Conservation (phyloP, 345 rosid species). For the Eucalyptus cloeziana region DNA sequence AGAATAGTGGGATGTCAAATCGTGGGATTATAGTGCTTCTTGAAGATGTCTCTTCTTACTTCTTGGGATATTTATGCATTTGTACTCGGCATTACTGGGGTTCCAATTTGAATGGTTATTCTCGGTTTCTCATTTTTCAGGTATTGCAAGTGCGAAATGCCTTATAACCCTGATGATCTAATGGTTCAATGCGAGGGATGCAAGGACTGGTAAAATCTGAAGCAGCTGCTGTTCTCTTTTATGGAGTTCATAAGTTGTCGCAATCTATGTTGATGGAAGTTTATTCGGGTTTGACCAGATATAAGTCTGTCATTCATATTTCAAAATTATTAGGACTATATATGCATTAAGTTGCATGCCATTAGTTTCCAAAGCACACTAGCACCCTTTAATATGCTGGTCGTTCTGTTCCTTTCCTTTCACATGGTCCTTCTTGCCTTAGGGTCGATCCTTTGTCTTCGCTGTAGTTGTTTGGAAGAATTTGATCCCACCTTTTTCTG, state of each 20-base stretch:
- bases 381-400: background rate
- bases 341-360: background rate
- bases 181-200: constrained; percentile 92
- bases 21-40: background rate
- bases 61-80: background rate
- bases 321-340: background rate
- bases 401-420: background rate
- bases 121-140: background rate
- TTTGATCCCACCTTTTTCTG: background rate
- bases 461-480: background rate
- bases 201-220: constrained; percentile 64
- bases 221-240: background rate
- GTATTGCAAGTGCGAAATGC: constrained; percentile 93
- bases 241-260: background rate
- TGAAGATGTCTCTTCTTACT: background rate
- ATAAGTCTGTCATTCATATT: background rate
- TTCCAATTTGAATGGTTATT: background rate
- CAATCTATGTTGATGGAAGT: background rate
- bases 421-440: background rate
- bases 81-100: background rate
- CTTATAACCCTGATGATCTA: constrained; percentile 84
- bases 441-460: background rate
- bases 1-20: background rate
- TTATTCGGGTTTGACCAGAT: background rate
- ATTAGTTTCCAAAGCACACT: background rate